Evolutionary conservation across 129 eudicot species (phyloP), one percentile per base, ranked within the genome.

Genomic region (Escallonia herrerae): DNA sequence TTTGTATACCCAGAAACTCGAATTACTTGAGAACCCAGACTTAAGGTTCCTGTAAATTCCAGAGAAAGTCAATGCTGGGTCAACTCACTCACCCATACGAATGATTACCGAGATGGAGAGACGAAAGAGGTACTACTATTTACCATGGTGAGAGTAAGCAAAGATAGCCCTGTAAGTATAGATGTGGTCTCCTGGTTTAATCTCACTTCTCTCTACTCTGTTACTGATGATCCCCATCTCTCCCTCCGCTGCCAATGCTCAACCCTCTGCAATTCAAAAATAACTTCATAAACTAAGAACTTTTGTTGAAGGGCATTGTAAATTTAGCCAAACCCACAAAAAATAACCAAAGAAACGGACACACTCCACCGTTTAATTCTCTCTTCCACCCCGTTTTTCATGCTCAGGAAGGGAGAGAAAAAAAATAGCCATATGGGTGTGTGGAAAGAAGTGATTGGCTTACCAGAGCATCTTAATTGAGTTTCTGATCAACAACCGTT

Each of bases 91-190:
- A 22, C 33, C 1, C 33, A 22, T 22, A 22, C 33, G 1, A 1
- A 22, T 22, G 33, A 22, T 22, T 22, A 22, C 33, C 33, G 33
- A 22, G 33, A 22, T 64, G 58, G 56, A 53, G 58, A 53, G 9
- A 33, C 4, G 42, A 49, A 40, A 37, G 44, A 48, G 41, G 15
- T 12, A 39, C 33, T 22, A 1, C 33, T 22, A 56, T 15, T 42
- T 76, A 94, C 99, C 99, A 72, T 94, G 97, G 69, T 94, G 99
- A 68, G 99, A 94, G 71, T 94, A 94, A 58, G 95, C 86, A 74
- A 94, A 94, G 15, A 86, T 85, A 71, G 95, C 99, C 72, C 99
- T 89, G 76, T 87, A 94, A 76, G 99, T 86, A 69, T 94, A 94
- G 64, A 94, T 86, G 60, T 94, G 99, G 70, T 94, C 97, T 44